phyloP scores from a whole-genome alignment of 1,284 basidiomycete species.

The Ganoderma lingzhi region DNA sequence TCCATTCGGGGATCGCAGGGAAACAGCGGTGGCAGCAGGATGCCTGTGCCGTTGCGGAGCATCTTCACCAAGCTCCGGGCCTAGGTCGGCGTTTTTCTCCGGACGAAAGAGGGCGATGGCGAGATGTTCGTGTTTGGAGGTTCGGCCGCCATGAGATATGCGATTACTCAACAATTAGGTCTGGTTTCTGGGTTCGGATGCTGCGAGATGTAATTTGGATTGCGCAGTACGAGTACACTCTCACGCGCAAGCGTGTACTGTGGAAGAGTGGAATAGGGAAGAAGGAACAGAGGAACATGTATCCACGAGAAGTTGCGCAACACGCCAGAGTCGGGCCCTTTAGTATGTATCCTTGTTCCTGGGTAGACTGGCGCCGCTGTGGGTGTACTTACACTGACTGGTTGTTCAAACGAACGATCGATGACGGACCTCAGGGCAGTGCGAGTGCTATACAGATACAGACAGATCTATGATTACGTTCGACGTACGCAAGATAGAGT shows the following conservation, averaged over 20 bases:
- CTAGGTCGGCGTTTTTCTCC: conserved; percentile 11
- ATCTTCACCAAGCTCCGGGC: conserved; percentile 40
- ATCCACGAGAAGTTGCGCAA: background rate
- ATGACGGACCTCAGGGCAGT: background rate
- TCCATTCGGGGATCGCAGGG: background rate
- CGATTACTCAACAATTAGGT: background rate
- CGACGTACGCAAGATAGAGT: background rate
- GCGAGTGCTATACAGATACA: background rate
- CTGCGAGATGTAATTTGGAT: no score
- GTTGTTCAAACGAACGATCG: background rate
- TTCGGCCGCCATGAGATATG: background rate
- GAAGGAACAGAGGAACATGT: background rate
- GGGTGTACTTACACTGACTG: background rate
- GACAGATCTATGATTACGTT: conserved; percentile 1
- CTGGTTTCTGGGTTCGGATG: no score
- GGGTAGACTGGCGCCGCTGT: no score
- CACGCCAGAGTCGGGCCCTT: background rate
- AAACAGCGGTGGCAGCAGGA: conserved; percentile 33
- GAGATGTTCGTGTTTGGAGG: conserved; percentile 2
- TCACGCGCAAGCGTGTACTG: background rate
- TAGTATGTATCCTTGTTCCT: background rate
- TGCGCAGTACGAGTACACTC: background rate
- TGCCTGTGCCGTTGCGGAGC: conserved; percentile 40
- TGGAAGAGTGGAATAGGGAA: background rate
- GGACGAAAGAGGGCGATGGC: background rate